Conservation (phyloP, 225 moss, liverwort and hornwort species). For the Physcomitrium patens region DNA sequence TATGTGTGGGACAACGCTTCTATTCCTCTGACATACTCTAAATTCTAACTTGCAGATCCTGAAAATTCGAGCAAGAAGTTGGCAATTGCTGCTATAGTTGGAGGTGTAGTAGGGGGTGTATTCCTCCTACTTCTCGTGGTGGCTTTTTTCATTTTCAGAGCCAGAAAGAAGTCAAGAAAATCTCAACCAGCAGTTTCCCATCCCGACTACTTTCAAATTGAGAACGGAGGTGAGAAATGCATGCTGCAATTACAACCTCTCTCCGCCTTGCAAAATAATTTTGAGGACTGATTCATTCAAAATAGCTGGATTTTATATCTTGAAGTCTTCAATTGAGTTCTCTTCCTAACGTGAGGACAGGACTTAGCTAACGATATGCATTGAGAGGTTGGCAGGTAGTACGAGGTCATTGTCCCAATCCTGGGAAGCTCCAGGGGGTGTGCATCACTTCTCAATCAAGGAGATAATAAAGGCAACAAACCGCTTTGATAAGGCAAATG, state of each 20-base stretch:
- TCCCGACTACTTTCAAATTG: constrained; percentile 44
- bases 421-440: constrained; percentile 50
- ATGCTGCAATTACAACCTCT: not conserved
- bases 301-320: not conserved
- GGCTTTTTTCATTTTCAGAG: constrained; percentile 34
- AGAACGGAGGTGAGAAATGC: constrained; percentile 34
- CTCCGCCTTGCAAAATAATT: not conserved
- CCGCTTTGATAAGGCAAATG: constrained; percentile 34
- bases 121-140: constrained; percentile 23
- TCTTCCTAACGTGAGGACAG: not conserved
- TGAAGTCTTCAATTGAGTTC: not conserved
- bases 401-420: not conserved
- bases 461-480: constrained; percentile 51
- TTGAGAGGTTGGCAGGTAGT: constrained; percentile 27
- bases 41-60: constrained; percentile 29
- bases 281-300: not conserved
- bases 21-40: constrained; percentile 7
- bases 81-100: constrained; percentile 20
- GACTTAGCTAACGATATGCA: not conserved
- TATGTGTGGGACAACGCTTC: not conserved
- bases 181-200: not conserved
- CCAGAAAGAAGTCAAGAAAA: constrained; percentile 11
- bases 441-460: constrained; percentile 46
- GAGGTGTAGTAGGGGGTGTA: constrained; percentile 17
- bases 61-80: constrained; percentile 22